Conservation (phyloP, 2,329 filamentous ascomycete genomes). For the Chaetomiaceae sp. region DNA sequence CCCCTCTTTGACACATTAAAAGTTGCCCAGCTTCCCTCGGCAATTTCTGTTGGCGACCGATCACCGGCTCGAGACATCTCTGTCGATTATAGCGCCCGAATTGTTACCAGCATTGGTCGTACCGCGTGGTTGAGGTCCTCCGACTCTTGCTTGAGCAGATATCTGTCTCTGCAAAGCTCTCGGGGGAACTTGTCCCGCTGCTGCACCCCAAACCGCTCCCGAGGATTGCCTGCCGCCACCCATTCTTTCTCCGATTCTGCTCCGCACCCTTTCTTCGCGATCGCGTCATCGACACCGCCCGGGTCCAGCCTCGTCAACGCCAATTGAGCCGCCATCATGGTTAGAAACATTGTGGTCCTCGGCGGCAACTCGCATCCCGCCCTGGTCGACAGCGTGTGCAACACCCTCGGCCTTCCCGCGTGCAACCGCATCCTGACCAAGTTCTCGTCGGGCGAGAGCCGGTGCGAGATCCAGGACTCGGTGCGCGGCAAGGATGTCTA, state of each 20-base stretch:
- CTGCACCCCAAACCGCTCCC: conserved; percentile 14
- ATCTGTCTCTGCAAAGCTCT: neutral
- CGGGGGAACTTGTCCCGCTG: conserved; percentile 14
- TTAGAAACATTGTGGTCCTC: conserved; percentile 89
- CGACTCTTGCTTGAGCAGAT: conserved; percentile 10
- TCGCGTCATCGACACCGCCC: conserved; percentile 6
- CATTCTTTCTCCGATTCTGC: conserved; percentile 11
- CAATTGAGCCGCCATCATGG: conserved; percentile 52
- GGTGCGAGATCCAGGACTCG: conserved; percentile 92
- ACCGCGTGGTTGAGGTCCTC: conserved; percentile 7
- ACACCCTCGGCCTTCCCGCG: conserved; percentile 76
- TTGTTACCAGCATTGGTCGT: conserved; percentile 11
- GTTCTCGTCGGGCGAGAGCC: conserved; percentile 90
- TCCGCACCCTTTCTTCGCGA: conserved; percentile 12
- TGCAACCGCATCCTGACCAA: conserved; percentile 82
- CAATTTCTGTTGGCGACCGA: conserved; percentile 21
- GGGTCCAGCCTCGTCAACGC: neutral
- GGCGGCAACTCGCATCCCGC: conserved; percentile 89
- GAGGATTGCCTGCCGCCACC: conserved; percentile 19
- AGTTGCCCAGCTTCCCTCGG: conserved; percentile 20
- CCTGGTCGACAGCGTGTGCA: conserved; percentile 82
- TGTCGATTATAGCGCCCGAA: neutral
- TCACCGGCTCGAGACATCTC: conserved; percentile 11
- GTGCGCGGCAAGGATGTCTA: conserved; percentile 98
- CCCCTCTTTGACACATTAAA: conserved; percentile 1